Evolutionary conservation across 2,329 filamentous ascomycete genomes (phyloP), one percentile per base, ranked within the genome.

Genomic region (Akanthomyces lecanii): DNA sequence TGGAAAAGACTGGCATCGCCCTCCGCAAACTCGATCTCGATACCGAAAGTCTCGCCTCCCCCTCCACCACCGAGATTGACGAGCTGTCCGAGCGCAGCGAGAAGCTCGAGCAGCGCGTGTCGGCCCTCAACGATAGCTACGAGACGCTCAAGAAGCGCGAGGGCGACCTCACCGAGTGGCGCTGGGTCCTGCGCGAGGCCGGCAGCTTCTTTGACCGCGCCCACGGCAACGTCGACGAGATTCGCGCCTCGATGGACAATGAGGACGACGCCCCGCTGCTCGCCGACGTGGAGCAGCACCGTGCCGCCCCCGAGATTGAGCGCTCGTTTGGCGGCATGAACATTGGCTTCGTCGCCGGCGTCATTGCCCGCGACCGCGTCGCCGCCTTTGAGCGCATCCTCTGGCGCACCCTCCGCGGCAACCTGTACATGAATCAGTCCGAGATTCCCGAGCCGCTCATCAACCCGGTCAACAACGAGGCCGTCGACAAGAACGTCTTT

Each of bases 361-460:
- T 98, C 70, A 98, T 99, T 70, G 86, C 91, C 44, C 87, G 95
- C 61, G 94, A 98, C 73, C 88, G 94, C 57, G 94, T 99, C 65
- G 93, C 89, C 16, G 91, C 94, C 30, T 99, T 99, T 73, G 96
- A 99, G 80, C 89, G 95, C 64, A 99, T 99, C 69, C 83, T 99
- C 58, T 99, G 95, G 95, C 88, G 95, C 71, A 97, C 96, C 0
- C 86, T 99, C 48, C 92, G 95, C 75, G 95, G 95, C 71, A 99
- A 99, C 77, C 81, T 99, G 67, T 99, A 98, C 83, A 99, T 99
- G 95, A 99, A 99, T 79, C 96, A 99, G 81, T 94, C 94, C 47
- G 95, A 99, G 82, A 99, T 99, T 66, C 89, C 92, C 8, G 94
- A 99, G 75, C 87, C 91, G 44, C 89, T 99, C 69, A 83, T 97